Evolutionary conservation across 129 eudicot genomes (phyloP), one percentile per base, ranked within the genome.

Genomic region (Escallonia rubra): DNA sequence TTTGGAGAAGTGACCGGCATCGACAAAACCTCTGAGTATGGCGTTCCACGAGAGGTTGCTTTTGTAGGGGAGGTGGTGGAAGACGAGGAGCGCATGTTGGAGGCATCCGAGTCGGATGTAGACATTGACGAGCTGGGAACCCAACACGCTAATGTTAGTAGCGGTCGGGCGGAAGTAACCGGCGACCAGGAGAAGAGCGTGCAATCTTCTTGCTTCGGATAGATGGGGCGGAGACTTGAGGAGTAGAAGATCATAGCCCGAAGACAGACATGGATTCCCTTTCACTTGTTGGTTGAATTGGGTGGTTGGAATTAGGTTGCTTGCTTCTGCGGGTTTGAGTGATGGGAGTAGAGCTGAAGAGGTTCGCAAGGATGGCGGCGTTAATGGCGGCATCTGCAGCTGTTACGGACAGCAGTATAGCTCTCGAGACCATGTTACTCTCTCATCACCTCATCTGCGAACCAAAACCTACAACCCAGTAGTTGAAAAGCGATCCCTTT

Each of bases 21-120:
- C 9, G 40, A 75, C 38, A 41, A 67, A 62, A 44, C 52, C 66
- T 54, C 74, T 63, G 46, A 75, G 70, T 15, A 75, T 55, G 16
- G 79, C 54, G 4, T 75, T 75, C 40, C 65, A 75, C 14, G 68
- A 57, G 40, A 53, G 52, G 9, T 56, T 54, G 43, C 3, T 53
- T 54, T 67, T 54, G n/a, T n/a, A 52, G 61, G 73, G 65, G 40
- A 69, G 73, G 12, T 69, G 64, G 34, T 57, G 34, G 23, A 69
- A 69, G 51, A 69, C 57, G 7, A 69, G 46, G 11, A 57, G 44
- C 10, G 73, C 65, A 43, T 69, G 65, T 8, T 69, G 15, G 13
- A 45, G 43, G 48, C 48, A 42, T 41, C 62, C 64, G 43, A 58
- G 58, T 69, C 58, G 34, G 12, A 16, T 45, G 46, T 69, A 69